A percentile compares a stretch with the other conserved stretches of the same genome.
Evolutionary conservation across 2,329 filamentous ascomycete species (phyloP).

Genomic region (Bipolaris oryzae): DNA sequence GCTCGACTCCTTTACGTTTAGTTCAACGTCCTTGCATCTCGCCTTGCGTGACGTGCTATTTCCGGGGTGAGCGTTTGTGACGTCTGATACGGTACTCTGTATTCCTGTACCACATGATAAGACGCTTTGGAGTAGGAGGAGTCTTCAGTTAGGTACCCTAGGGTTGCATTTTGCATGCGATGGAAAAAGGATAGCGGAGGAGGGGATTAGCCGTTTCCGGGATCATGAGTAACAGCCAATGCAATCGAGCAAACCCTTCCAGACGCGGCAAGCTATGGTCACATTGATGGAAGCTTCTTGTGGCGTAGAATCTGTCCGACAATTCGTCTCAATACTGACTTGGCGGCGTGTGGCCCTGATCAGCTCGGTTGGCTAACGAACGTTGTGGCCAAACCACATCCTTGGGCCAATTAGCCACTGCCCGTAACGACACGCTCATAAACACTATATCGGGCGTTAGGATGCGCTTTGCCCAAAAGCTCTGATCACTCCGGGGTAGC

Average conservation of each 20-base stretch:
- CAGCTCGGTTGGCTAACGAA: constrained; percentile 21
- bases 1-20: constrained; percentile 22
- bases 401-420: constrained; percentile 21
- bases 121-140: not conserved
- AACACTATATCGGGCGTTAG: constrained; percentile 13
- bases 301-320: constrained; percentile 27
- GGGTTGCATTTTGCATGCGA: constrained; percentile 4
- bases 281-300: constrained; percentile 29
- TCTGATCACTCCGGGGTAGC: constrained; percentile 30
- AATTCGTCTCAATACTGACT: constrained; percentile 20
- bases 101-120: constrained; percentile 3
- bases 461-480: constrained; percentile 22
- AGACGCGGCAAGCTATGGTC: constrained; percentile 16
- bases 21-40: constrained; percentile 28
- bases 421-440: constrained; percentile 5
- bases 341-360: constrained; percentile 21
- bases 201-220: constrained; percentile 17
- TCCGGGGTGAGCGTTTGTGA: constrained; percentile 11
- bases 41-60: constrained; percentile 14
- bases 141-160: not conserved
- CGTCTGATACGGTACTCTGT: constrained; percentile 4
- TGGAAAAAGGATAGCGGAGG: constrained; percentile 7
- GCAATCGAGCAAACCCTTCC: constrained; percentile 8
- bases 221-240: constrained; percentile 21
- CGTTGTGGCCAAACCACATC: constrained; percentile 14